Percentiles rank a stretch among this genome's conserved stretches.
phyloP scores from a whole-genome alignment of 108 stramenopile genomes.

The Aurantiochytrium sp. region DNA sequence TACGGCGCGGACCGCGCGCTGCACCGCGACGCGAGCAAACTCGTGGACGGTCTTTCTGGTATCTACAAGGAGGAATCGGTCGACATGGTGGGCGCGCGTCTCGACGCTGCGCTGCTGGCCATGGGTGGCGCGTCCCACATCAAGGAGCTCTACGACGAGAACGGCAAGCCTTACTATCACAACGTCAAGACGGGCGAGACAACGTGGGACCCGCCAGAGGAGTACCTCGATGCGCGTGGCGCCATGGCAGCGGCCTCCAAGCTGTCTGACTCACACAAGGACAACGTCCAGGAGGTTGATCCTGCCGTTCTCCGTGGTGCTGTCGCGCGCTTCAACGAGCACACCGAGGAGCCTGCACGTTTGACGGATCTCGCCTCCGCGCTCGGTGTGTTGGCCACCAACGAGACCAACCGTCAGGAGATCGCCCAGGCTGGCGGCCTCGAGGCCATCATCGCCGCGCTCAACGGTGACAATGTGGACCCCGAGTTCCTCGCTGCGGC shows the following conservation, averaged over 20 bases:
- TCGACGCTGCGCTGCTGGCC: background rate
- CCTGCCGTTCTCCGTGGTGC: background rate
- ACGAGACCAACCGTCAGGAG: background rate
- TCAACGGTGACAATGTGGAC: background rate
- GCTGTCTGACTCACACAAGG: background rate
- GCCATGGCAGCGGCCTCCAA: background rate
- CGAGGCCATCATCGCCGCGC: background rate
- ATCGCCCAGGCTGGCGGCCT: background rate
- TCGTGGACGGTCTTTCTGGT: background rate
- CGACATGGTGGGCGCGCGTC: background rate
- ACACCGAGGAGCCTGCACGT: background rate
- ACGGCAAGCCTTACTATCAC: constrained; percentile 12
- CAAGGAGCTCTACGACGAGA: constrained; percentile 8
- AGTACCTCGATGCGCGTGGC: background rate
- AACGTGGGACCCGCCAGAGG: background rate
- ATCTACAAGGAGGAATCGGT: constrained; percentile 15
- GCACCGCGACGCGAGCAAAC: background rate
- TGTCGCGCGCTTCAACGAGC: background rate
- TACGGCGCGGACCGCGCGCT: background rate
- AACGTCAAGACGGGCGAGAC: constrained; percentile 21
- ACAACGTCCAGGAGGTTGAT: constrained; percentile 9
- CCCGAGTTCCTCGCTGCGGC: background rate
- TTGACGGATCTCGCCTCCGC: background rate
- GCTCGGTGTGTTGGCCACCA: background rate
- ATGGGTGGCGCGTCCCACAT: background rate